Percentiles rank a stretch among this genome's conserved stretches.
phyloP scores from a whole-genome alignment of 1,139 yeast species.

The Petasospora rhodanensis region DNA sequence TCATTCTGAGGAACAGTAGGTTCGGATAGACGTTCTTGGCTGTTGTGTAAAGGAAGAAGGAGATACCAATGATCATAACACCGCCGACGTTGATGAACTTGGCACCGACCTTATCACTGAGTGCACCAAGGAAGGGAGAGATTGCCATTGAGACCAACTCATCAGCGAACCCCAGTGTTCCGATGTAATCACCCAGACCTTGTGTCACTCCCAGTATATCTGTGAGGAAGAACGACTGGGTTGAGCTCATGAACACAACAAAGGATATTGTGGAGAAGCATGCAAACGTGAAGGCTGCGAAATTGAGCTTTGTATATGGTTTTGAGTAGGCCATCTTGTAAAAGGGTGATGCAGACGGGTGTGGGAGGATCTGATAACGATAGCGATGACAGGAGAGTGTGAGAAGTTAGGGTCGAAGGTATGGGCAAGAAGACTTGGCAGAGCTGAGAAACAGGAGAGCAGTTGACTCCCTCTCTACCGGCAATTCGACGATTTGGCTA shows the following conservation, averaged over 20 bases:
- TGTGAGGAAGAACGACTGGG: constrained; percentile 63
- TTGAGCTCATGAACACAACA: constrained; percentile 61
- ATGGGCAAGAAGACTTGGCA: no score
- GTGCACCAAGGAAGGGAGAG: constrained; percentile 63
- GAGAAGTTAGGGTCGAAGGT: no score
- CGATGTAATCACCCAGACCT: constrained; percentile 52
- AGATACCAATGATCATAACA: constrained; percentile 41
- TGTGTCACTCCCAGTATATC: constrained; percentile 46
- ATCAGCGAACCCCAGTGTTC: constrained; percentile 59
- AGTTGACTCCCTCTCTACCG: no score
- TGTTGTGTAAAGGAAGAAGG: constrained; percentile 48
- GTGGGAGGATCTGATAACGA: no score
- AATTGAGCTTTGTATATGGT: constrained; percentile 23
- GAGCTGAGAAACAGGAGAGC: no score
- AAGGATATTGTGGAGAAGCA: constrained; percentile 54
- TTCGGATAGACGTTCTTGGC: constrained; percentile 43
- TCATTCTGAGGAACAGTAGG: constrained; percentile 44
- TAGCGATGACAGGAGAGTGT: no score
- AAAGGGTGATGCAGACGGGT: no score
- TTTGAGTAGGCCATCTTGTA: constrained; percentile 12
- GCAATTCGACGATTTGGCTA: no score
- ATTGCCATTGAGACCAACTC: constrained; percentile 50
- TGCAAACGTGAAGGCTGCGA: constrained; percentile 22
- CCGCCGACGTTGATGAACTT: constrained; percentile 48
- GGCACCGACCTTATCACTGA: constrained; percentile 61